phyloP scores from a whole-genome alignment of 2,329 filamentous ascomycete species.

The Aspergillus sp. region DNA sequence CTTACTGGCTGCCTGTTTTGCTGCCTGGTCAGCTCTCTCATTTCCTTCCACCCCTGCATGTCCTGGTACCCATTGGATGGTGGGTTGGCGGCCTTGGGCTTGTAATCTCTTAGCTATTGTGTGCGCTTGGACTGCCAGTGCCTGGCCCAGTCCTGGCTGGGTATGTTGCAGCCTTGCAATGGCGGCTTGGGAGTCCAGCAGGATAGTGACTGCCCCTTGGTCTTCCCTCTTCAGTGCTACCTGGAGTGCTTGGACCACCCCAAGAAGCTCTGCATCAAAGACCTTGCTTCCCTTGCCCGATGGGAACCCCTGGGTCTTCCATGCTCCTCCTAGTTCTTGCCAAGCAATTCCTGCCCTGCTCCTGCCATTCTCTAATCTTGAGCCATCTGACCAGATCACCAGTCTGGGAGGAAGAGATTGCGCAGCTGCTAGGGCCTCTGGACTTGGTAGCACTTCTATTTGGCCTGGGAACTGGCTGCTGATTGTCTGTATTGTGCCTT shows the following conservation, averaged over 20 bases:
- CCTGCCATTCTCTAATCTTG: slow-evolving; percentile 1
- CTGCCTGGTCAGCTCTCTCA: slow-evolving; percentile 4
- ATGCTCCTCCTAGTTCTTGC: neutral
- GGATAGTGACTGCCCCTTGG: neutral
- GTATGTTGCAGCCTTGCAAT: slow-evolving; percentile 1
- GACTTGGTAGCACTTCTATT: too few relatives aligned
- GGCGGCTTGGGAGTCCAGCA: slow-evolving; percentile 1
- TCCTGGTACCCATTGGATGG: slow-evolving; percentile 2
- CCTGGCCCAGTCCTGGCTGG: slow-evolving; percentile 1
- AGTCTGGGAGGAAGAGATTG: too few relatives aligned
- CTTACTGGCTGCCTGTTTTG: slow-evolving; percentile 4
- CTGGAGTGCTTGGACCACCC: neutral
- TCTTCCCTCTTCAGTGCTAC: neutral
- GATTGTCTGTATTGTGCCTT: too few relatives aligned
- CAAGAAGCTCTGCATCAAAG: neutral
- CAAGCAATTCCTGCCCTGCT: neutral
- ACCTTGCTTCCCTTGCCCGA: neutral
- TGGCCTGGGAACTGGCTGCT: too few relatives aligned
- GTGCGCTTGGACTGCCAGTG: neutral
- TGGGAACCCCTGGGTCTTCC: neutral
- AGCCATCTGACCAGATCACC: neutral
- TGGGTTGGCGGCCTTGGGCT: neutral
- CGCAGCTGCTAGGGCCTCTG: too few relatives aligned
- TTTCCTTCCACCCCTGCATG: slow-evolving; percentile 2
- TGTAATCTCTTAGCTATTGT: neutral